Percentiles rank a stretch among this genome's conserved stretches.
Conservation (phyloP, 306 rosid genomes). For the Fragaria vesca region DNA sequence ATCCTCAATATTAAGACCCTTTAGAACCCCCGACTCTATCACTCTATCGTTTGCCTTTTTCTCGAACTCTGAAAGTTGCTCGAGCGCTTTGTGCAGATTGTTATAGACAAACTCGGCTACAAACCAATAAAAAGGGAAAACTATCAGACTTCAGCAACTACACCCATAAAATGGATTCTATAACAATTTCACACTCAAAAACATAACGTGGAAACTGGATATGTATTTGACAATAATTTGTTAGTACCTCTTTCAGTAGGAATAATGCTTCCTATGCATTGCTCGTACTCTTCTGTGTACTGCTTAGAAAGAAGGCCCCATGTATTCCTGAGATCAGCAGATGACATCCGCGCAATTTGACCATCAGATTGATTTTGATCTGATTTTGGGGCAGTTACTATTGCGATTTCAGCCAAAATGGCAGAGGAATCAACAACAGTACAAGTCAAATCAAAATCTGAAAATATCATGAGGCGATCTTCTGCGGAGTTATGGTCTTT, state of each 20-base stretch:
- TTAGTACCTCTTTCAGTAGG: slow-evolving; percentile 58
- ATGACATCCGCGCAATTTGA: slow-evolving; percentile 64
- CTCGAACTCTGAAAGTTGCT: slow-evolving; percentile 85
- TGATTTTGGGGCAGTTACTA: slow-evolving; percentile 78
- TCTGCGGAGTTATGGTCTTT: slow-evolving; percentile 61
- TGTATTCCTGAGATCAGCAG: slow-evolving; percentile 74
- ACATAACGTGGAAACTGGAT: not conserved
- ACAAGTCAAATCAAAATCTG: slow-evolving; percentile 98
- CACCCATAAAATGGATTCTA: not conserved
- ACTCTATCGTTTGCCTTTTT: slow-evolving; percentile 82
- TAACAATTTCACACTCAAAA: slow-evolving; percentile 4
- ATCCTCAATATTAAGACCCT: slow-evolving; percentile 86
- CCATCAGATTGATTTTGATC: slow-evolving; percentile 71
- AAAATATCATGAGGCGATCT: slow-evolving; percentile 67
- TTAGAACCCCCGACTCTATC: slow-evolving; percentile 80
- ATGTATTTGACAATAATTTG: slow-evolving; percentile 8
- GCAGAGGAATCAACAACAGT: slow-evolving; percentile 93
- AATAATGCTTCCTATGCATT: slow-evolving; percentile 76
- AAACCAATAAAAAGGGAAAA: slow-evolving; percentile 25
- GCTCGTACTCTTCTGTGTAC: slow-evolving; percentile 91
- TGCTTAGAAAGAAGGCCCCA: slow-evolving; percentile 77
- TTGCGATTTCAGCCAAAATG: slow-evolving; percentile 94
- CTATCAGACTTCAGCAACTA: not conserved
- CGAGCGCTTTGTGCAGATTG: slow-evolving; percentile 59
- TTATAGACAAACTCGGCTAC: slow-evolving; percentile 67